Percentiles rank a stretch among this genome's conserved stretches.
phyloP scores from a whole-genome alignment of 129 eudicot genomes.

The Tanacetum coccineum region DNA sequence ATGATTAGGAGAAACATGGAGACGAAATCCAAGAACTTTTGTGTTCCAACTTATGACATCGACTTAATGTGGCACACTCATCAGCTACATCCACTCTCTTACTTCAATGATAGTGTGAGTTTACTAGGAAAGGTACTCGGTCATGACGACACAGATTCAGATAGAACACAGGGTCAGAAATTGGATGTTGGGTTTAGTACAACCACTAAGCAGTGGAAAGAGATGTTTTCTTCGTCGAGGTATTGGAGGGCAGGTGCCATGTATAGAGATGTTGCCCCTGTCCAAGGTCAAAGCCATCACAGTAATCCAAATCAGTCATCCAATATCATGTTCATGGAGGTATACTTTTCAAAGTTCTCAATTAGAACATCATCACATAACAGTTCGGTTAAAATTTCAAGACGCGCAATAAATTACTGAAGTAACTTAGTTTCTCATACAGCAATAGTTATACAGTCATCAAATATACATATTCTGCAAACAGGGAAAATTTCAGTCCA shows the following conservation, averaged over 20 bases:
- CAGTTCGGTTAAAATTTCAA: background rate
- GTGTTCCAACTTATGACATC: slow-evolving; percentile 53
- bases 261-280: slow-evolving; percentile 19
- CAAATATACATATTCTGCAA: background rate
- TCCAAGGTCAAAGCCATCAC: background rate
- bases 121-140: slow-evolving; percentile 33
- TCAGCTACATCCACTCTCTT: slow-evolving; percentile 38
- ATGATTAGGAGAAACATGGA: slow-evolving; percentile 36
- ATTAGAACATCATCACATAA: background rate
- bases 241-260: slow-evolving; percentile 52
- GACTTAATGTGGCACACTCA: slow-evolving; percentile 51
- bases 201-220: slow-evolving; percentile 43
- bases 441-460: background rate
- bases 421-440: too few species aligned
- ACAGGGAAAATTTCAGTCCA: background rate
- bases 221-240: slow-evolving; percentile 25
- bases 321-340: slow-evolving; percentile 22
- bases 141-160: slow-evolving; percentile 40
- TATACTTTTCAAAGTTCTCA: background rate
- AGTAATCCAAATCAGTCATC: slow-evolving; percentile 1
- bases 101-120: slow-evolving; percentile 22
- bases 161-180: slow-evolving; percentile 33
- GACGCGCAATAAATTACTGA: too few species aligned
- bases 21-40: slow-evolving; percentile 20
- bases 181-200: slow-evolving; percentile 33